Conservation (phyloP, 306 rosid species). For the Alnus glutinosa region DNA sequence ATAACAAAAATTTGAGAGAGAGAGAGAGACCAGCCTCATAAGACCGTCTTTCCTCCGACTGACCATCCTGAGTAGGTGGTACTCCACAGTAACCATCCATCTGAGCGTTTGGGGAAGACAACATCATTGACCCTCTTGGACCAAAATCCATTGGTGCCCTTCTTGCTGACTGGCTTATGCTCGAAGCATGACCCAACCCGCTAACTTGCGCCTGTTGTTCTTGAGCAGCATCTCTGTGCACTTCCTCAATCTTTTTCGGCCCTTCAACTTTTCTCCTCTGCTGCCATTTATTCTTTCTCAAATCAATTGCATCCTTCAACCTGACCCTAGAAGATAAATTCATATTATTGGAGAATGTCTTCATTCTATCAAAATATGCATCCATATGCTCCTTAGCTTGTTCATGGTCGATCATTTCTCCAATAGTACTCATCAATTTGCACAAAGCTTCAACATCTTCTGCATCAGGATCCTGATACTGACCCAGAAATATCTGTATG, state of each 20-base stretch:
- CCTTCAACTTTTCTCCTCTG: conserved; percentile 94
- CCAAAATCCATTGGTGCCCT: no score
- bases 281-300: conserved; percentile 93
- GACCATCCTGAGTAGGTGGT: neutral
- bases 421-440: conserved; percentile 95
- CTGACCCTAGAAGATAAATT: conserved; percentile 86
- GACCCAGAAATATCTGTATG: conserved; percentile 78
- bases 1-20: neutral
- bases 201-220: conserved; percentile 65
- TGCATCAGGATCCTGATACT: conserved; percentile 79
- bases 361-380: conserved; percentile 77
- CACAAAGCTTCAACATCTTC: conserved; percentile 42
- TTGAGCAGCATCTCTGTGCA: conserved; percentile 96
- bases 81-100: no score
- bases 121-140: no score
- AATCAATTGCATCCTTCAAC: conserved; percentile 80
- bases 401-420: conserved; percentile 92
- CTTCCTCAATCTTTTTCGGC: conserved; percentile 96
- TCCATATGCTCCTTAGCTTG: conserved; percentile 87
- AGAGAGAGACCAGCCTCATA: no score
- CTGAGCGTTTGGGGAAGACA: no score
- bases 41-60: no score
- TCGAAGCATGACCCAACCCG: no score
- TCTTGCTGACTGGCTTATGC: no score
- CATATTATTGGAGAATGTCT: conserved; percentile 66